Evolutionary conservation across 768 basidiomycete species (phyloP).

Genomic region (Pulveroboletus ravenelii): DNA sequence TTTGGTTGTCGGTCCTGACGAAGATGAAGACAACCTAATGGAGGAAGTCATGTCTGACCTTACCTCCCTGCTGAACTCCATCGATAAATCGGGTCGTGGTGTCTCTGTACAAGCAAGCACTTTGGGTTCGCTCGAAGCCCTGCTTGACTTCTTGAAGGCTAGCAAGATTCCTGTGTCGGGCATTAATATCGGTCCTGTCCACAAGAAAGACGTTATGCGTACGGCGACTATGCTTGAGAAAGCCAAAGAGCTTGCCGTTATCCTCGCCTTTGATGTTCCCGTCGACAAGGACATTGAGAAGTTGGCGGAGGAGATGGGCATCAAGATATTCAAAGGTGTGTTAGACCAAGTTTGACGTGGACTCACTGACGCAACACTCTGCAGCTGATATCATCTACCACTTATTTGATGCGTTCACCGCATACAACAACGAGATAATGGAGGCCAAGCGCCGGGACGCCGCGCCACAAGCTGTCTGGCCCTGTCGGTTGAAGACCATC

Average conservation of each 20-base stretch:
- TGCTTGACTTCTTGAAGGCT: constrained; percentile 89
- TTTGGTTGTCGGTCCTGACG: constrained; percentile 89
- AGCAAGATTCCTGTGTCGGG: constrained; percentile 98
- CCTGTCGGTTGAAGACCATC: constrained; percentile 87
- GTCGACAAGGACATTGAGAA: constrained; percentile 92
- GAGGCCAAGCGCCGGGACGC: constrained; percentile 92
- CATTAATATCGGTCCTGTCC: constrained; percentile 96
- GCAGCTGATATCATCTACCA: constrained; percentile 98
- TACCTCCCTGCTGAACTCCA: constrained; percentile 78
- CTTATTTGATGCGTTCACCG: constrained; percentile 92
- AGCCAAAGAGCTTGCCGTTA: constrained; percentile 90
- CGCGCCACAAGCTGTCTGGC: constrained; percentile 95
- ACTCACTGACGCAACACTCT: neutral
- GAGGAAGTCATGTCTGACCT: constrained; percentile 98
- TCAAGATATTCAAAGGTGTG: constrained; percentile 83
- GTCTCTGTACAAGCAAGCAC: constrained; percentile 98
- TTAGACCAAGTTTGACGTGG: neutral
- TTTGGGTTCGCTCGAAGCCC: constrained; percentile 92
- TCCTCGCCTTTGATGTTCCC: constrained; percentile 94
- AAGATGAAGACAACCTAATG: constrained; percentile 91
- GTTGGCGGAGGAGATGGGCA: constrained; percentile 90
- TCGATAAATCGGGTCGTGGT: constrained; percentile 93
- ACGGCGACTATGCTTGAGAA: constrained; percentile 92
- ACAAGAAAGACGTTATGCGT: constrained; percentile 93
- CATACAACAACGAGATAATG: constrained; percentile 85